Conservation (phyloP, 2,329 filamentous ascomycete species). For the Colletotrichum caudatum region DNA sequence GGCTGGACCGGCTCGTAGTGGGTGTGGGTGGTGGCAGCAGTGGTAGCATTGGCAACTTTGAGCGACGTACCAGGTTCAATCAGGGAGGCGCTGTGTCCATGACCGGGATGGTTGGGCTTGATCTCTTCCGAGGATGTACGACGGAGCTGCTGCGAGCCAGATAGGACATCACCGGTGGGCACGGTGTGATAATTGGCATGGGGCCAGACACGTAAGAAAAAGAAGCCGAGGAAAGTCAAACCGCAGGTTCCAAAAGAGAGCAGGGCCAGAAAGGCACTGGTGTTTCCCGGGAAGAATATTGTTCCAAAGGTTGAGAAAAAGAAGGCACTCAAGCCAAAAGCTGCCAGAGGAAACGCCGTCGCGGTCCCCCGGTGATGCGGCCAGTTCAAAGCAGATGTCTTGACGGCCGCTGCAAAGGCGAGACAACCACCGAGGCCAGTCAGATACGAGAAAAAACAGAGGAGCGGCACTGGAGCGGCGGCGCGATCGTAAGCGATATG, state of each 20-base stretch:
- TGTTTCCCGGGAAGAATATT: conserved; percentile 84
- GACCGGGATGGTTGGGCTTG: conserved; percentile 55
- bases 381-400: conserved; percentile 90
- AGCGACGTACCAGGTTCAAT: conserved; percentile 76
- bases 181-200: conserved; percentile 70
- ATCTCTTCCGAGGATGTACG: conserved; percentile 58
- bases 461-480: conserved; percentile 65
- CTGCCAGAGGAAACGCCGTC: conserved; percentile 91
- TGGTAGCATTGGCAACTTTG: conserved; percentile 44
- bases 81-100: conserved; percentile 52
- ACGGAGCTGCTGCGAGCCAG: conserved; percentile 52
- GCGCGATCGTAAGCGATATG: conserved; percentile 81
- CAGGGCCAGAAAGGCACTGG: conserved; percentile 82
- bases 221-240: conserved; percentile 81
- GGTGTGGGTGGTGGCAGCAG: conserved; percentile 48
- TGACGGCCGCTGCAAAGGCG: conserved; percentile 90
- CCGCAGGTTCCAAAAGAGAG: conserved; percentile 83
- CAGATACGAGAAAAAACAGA: conserved; percentile 88
- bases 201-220: conserved; percentile 84
- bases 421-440: conserved; percentile 91
- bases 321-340: conserved; percentile 94
- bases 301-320: conserved; percentile 89
- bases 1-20: conserved; percentile 31
- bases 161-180: conserved; percentile 50
- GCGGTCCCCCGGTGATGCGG: conserved; percentile 91